Base-by-base conservation (phyloP, 805 yeast genomes). In the Hanseniaspora opuntiae region DNA sequence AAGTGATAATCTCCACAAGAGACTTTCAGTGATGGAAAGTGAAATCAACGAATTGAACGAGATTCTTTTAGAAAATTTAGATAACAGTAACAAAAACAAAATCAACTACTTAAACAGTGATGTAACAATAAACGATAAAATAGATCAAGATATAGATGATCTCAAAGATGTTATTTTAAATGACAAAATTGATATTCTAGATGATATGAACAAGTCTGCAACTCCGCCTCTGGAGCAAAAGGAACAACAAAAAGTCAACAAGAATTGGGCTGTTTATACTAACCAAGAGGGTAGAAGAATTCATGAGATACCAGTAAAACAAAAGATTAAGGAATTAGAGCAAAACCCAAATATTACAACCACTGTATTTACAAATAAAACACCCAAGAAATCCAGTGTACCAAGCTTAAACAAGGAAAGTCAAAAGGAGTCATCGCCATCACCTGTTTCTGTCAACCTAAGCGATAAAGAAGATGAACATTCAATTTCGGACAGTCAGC, bases 31-130 rank as follows among this genome's bases (percentile, higher is more conserved):
- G 37, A 63, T 67, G 33, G 70, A 67, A 53, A 54, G 60, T 32
- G 68, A 65, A 45, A 64, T 67, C 44, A 61, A 63, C 41, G 63
- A 66, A 51, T 63, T 67, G 64, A 67, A 67, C 52, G 62, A 63
- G 36, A 61, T 66, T 59, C 62, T 67, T 19, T 67, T 62, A 45
- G 67, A 65, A 45, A 67, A 67, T 55, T 52, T 67, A 42, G 62
- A 65, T 37, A 51, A 60, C 14, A 44, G 47, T n/a, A 30, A 32
- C 33, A 44, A 44, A 11, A 44, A 11, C 11, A 44, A 19, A 16
- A 4, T 22, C 6, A n/a, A 44, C 17, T 17, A 37, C 33, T 54
- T 35, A 28, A 38, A 17, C 28, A 37, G 17, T 14, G 47, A 28
- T 36, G 47, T 52, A 32, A 32, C 22, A 28, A 33, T 6, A 12